Conservation (phyloP, 768 basidiomycete genomes). For the Sistotremastrum suecicum region DNA sequence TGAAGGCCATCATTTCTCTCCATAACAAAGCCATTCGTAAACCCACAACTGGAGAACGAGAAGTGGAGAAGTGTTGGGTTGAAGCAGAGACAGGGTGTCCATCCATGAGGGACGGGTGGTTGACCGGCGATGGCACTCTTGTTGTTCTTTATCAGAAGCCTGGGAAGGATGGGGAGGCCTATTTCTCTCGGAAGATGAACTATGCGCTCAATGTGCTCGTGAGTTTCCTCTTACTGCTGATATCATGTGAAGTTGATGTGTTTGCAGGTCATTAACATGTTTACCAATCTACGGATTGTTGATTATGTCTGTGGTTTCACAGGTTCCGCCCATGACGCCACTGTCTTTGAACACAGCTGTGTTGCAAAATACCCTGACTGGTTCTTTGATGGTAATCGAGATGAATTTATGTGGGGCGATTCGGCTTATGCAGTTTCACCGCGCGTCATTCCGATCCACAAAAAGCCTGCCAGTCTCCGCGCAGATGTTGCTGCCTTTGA, state of each 20-base stretch:
- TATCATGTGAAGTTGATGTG: background rate
- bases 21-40: conserved; percentile 18
- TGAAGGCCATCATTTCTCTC: conserved; percentile 18
- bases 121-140: conserved; percentile 24
- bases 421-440: conserved; percentile 19
- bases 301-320: conserved; percentile 21
- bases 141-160: conserved; percentile 17
- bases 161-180: conserved; percentile 19
- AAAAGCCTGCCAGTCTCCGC: conserved; percentile 15
- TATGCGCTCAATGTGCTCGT: conserved; percentile 26
- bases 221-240: conserved; percentile 1
- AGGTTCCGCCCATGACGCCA: conserved; percentile 21
- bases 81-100: too few species aligned
- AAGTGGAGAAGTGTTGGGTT: conserved; percentile 22
- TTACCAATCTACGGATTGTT: conserved; percentile 16
- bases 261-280: conserved; percentile 22
- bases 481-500: conserved; percentile 18
- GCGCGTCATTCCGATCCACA: conserved; percentile 18
- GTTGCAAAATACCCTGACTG: conserved; percentile 12
- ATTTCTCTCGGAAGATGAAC: conserved; percentile 20
- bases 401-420: conserved; percentile 10
- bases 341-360: conserved; percentile 19
- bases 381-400: conserved; percentile 12
- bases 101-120: conserved; percentile 19
- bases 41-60: conserved; percentile 19